Percentiles rank a stretch among this genome's conserved stretches.
Conservation (phyloP, 208 protist genomes). For the Crithidia acanthocephali region DNA sequence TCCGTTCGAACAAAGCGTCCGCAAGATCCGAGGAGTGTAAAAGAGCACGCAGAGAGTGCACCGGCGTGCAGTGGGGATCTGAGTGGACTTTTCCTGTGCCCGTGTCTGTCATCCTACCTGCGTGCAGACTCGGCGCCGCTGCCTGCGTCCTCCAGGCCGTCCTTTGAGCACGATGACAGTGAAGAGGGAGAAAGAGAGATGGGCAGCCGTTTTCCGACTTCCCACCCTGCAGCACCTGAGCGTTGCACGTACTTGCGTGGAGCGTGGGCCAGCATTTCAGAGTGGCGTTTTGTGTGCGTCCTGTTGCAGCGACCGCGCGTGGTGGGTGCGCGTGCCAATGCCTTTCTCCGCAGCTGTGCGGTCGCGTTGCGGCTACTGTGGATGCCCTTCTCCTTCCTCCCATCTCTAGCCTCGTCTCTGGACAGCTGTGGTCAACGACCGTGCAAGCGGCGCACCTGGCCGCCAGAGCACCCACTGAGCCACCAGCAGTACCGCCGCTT, state of each 20-base stretch:
- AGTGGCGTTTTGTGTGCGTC: neutral
- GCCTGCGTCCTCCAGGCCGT: neutral
- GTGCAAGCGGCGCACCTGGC: too few species aligned
- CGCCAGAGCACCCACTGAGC: neutral
- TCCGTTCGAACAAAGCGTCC: too few species aligned
- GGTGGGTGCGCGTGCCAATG: neutral
- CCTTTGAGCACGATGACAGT: neutral
- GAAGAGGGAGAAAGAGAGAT: too few species aligned
- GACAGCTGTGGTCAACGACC: neutral
- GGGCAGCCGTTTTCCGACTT: too few species aligned
- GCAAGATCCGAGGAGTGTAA: too few species aligned
- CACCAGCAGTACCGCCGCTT: neutral
- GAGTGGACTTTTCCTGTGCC: neutral
- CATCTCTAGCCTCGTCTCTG: neutral
- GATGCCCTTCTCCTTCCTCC: constrained; percentile 8
- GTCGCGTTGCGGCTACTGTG: neutral
- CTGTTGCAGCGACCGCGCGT: neutral
- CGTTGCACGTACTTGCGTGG: too few species aligned
- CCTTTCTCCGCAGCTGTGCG: neutral
- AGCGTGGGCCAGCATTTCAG: neutral
- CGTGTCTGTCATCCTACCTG: too few species aligned
- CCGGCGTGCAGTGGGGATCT: too few species aligned
- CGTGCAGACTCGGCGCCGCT: too few species aligned
- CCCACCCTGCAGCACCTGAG: too few species aligned
- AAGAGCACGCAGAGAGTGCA: neutral